These are phyloP conservation scores for Citrus inodora DNA, from an alignment of 345 rosid species.

Conservation along the genomic window DNA sequence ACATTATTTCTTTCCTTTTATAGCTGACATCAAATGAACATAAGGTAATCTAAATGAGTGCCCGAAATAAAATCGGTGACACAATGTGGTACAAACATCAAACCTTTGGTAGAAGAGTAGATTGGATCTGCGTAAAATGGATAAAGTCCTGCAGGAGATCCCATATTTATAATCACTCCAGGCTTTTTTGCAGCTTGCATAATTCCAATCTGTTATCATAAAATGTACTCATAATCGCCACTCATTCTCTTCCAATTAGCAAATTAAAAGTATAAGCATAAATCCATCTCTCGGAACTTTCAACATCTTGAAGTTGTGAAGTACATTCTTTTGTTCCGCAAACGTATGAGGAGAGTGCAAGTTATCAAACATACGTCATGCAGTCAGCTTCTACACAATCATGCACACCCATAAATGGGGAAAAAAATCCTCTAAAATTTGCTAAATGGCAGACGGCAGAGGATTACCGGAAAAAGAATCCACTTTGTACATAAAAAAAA, in stretches of 20 bases:
- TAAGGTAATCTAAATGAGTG: neutral
- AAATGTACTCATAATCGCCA: neutral
- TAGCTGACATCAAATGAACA: neutral
- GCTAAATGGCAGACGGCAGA: neutral
- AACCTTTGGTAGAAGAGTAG: slow-evolving; percentile 82
- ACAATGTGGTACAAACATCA: slow-evolving; percentile 11
- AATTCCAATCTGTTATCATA: slow-evolving; percentile 53
- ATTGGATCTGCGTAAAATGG: slow-evolving; percentile 63
- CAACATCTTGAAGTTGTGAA: neutral
- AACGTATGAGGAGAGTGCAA: neutral
- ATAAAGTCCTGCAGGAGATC: slow-evolving; percentile 86
- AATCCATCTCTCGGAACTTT: neutral
- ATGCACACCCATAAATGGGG: too few relatives aligned
- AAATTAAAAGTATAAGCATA: neutral
- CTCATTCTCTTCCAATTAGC: neutral
- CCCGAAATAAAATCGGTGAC: neutral
- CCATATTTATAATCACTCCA: slow-evolving; percentile 88
- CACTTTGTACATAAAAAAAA: neutral
- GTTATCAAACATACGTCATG: neutral
- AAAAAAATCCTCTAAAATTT: neutral
- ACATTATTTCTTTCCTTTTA: neutral
- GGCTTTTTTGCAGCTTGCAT: slow-evolving; percentile 74
- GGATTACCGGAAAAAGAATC: neutral
- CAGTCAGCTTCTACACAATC: neutral
- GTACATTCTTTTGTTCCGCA: neutral